A percentile compares a stretch with the other conserved stretches of the same genome.
Evolutionary conservation across 768 basidiomycete genomes (phyloP).

Genomic region (Hypholoma sublateritium): DNA sequence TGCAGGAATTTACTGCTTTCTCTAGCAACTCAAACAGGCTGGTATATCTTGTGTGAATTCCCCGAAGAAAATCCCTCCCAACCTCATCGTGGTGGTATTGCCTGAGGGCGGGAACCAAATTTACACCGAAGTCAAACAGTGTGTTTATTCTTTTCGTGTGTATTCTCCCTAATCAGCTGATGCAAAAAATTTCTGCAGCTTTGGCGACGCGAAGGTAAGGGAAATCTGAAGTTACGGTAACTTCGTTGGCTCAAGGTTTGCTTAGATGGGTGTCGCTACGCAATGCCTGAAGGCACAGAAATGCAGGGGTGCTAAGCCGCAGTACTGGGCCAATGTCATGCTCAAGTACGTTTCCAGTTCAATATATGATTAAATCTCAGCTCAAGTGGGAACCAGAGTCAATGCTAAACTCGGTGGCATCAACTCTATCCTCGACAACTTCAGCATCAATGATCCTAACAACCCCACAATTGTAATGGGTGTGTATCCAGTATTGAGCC

Average conservation of each 20-base stretch:
- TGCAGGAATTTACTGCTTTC: constrained; percentile 29
- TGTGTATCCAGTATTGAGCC: constrained; percentile 21
- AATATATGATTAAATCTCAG: not conserved
- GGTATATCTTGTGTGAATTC: constrained; percentile 46
- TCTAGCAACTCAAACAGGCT: constrained; percentile 45
- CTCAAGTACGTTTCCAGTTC: constrained; percentile 56
- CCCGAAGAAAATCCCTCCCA: constrained; percentile 40
- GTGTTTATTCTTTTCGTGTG: constrained; percentile 25
- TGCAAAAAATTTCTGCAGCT: constrained; percentile 38
- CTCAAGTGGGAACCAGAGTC: constrained; percentile 42
- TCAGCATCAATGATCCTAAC: constrained; percentile 58
- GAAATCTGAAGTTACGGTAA: not conserved
- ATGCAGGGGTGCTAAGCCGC: constrained; percentile 61
- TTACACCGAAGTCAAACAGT: constrained; percentile 81
- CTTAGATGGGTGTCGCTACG: constrained; percentile 72
- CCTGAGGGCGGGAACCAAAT: constrained; percentile 74
- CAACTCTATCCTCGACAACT: constrained; percentile 69
- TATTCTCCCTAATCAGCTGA: not conserved
- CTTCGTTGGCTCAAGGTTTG: not conserved
- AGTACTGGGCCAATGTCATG: constrained; percentile 82
- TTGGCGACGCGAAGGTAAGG: constrained; percentile 50
- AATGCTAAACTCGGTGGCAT: constrained; percentile 86
- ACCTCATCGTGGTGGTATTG: constrained; percentile 65
- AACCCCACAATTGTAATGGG: constrained; percentile 82
- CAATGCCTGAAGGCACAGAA: constrained; percentile 74